A percentile compares a stretch with the other conserved stretches of the same genome.
Evolutionary conservation across 2,329 filamentous ascomycete species (phyloP).

Genomic region (Diplocarpon rosae): DNA sequence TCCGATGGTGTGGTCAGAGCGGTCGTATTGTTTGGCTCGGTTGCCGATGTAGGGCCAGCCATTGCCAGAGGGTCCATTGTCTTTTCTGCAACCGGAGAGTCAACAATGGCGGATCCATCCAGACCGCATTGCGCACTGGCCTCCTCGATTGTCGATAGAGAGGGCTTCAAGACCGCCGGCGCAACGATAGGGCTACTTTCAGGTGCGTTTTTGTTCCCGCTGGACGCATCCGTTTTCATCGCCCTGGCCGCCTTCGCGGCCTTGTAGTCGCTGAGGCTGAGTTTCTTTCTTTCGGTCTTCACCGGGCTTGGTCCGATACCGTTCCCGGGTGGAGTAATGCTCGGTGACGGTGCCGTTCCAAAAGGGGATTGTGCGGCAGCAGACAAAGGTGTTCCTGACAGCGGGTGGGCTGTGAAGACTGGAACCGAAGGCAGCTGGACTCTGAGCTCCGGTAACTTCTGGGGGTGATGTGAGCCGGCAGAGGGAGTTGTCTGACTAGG

Average conservation of each 20-base stretch:
- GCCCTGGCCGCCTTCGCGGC: slow-evolving; percentile 37
- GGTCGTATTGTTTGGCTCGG: too few relatives aligned
- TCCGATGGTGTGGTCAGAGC: slow-evolving; percentile 10
- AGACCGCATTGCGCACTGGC: slow-evolving; percentile 29
- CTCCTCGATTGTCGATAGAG: slow-evolving; percentile 31
- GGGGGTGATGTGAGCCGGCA: slow-evolving; percentile 4
- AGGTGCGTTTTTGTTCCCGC: slow-evolving; percentile 12
- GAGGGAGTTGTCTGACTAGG: slow-evolving; percentile 13
- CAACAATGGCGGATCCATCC: slow-evolving; percentile 27
- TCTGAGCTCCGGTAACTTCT: slow-evolving; percentile 20
- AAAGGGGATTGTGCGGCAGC: slow-evolving; percentile 44
- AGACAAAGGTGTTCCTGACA: too few relatives aligned
- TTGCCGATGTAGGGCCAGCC: too few relatives aligned
- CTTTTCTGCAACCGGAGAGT: slow-evolving; percentile 28
- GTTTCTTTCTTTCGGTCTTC: slow-evolving; percentile 45
- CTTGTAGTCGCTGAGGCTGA: slow-evolving; percentile 57
- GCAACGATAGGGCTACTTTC: slow-evolving; percentile 27
- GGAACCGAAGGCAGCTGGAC: too few relatives aligned
- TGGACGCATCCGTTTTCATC: slow-evolving; percentile 24
- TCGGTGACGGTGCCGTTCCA: slow-evolving; percentile 25
- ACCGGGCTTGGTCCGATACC: slow-evolving; percentile 43
- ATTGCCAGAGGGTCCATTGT: slow-evolving; percentile 13
- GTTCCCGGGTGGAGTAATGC: slow-evolving; percentile 31
- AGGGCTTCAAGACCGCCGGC: slow-evolving; percentile 30
- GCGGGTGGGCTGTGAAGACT: too few relatives aligned